Conservation (phyloP, 805 yeast genomes). For the Cyberlindnera sargentensis region DNA sequence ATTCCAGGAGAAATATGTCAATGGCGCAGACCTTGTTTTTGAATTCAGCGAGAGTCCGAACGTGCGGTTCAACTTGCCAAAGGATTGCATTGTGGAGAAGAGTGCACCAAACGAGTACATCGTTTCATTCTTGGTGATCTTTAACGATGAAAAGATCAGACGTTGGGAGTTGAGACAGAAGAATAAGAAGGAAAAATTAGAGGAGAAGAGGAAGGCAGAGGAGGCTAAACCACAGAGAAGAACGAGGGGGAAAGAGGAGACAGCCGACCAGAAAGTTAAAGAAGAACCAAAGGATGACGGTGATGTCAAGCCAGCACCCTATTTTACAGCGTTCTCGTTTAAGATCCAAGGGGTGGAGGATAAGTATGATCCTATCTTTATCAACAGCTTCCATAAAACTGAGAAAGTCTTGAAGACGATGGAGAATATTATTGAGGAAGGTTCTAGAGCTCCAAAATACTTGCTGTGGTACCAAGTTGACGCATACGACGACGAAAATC, state of each 20-base stretch:
- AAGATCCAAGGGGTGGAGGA: constrained; percentile 58
- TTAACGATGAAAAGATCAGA: constrained; percentile 20
- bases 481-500: constrained; percentile 58
- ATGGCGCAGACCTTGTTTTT: constrained; percentile 69
- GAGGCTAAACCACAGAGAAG: constrained; percentile 7
- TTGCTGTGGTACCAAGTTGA: constrained; percentile 82
- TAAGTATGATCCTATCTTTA: constrained; percentile 55
- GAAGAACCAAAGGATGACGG: constrained; percentile 6
- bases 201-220: constrained; percentile 16
- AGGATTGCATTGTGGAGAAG: constrained; percentile 66
- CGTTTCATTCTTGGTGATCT: constrained; percentile 31
- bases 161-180: constrained; percentile 17
- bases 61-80: constrained; percentile 69
- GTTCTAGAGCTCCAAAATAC: constrained; percentile 52
- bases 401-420: constrained; percentile 53
- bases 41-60: constrained; percentile 79
- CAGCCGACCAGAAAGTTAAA: constrained; percentile 1
- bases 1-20: constrained; percentile 64
- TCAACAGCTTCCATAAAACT: constrained; percentile 54
- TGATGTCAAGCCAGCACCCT: constrained; percentile 30
- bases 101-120: constrained; percentile 28
- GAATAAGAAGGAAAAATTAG: constrained; percentile 17
- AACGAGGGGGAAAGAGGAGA: constrained; percentile 9
- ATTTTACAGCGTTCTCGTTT: constrained; percentile 58
- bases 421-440: constrained; percentile 52